These are phyloP conservation scores for Pharnaceum exiguum DNA, from an alignment of 148 eudicot genomes.

Conservation along the genomic window DNA sequence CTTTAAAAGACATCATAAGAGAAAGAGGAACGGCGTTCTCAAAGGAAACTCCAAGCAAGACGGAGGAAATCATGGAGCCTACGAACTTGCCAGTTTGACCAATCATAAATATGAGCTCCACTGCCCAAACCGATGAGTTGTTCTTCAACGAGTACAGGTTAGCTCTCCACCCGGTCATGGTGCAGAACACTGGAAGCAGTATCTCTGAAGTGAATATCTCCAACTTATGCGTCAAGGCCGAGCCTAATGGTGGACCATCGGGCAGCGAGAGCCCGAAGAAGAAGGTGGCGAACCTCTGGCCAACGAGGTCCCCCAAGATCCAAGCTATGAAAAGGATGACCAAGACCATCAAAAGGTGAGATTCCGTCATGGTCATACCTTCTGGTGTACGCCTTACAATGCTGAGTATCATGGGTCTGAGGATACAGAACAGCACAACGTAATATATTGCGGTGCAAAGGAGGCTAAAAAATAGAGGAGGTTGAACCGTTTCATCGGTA, in stretches of 20 bases:
- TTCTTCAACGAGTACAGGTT: conserved; percentile 10
- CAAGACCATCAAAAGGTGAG: conserved; percentile 24
- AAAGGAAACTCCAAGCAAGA: conserved; percentile 15
- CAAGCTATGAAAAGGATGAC: conserved; percentile 18
- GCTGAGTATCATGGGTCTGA: conserved; percentile 29
- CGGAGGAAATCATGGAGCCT: conserved; percentile 23
- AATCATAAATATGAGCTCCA: conserved; percentile 27
- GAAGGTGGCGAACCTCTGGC: conserved; percentile 27
- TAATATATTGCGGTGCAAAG: conserved; percentile 12
- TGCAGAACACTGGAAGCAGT: conserved; percentile 25
- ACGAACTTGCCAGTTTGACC: conserved; percentile 27
- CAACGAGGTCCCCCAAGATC: conserved; percentile 23
- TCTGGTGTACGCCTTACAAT: conserved; percentile 21
- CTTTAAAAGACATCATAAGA: conserved; percentile 32
- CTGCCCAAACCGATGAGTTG: conserved; percentile 9
- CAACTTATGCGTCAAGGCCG: conserved; percentile 29
- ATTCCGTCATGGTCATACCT: conserved; percentile 21
- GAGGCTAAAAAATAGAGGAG: background rate
- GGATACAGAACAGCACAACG: conserved; percentile 11
- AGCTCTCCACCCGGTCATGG: conserved; percentile 25
- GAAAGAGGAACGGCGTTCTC: conserved; percentile 28
- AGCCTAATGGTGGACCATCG: conserved; percentile 34
- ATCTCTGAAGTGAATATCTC: conserved; percentile 23
- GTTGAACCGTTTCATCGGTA: background rate
- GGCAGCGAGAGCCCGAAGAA: conserved; percentile 36